Evolutionary conservation across 129 eudicot genomes (phyloP), one percentile per base, ranked within the genome.

Genomic region (Lactuca sativa): DNA sequence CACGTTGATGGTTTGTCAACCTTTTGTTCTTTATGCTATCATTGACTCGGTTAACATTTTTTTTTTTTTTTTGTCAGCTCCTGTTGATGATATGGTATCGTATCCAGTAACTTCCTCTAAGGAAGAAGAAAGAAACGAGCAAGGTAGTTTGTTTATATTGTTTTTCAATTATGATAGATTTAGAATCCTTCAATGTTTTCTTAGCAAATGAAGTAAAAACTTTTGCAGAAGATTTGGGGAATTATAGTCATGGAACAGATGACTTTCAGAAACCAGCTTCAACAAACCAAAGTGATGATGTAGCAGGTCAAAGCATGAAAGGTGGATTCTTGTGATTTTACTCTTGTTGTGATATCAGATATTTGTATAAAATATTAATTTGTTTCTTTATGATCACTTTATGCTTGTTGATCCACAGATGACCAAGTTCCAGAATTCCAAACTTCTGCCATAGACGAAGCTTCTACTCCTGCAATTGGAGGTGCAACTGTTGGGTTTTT

Each of bases 141-240:
- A 66, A 79, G 83, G 83, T 79, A 72, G 53, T 74, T 59, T 58
- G 13, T 51, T 25, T 38, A 12, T 4, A 33, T 32, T n/a, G 7
- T 4, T 55, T 38, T 41, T 60, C 49, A 56, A 44, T 31, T 57
- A 41, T 61, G 56, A 32, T 63, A 59, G 44, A 52, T 65, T 51
- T 61, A 10, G 7, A 40, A 67, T n/a, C 17, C n/a, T 61, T 65
- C 6, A 31, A 40, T 17, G 18, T 66, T 37, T 52, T 54, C 57
- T 51, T 44, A 74, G 47, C 69, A 58, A 76, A 14, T 31, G 67
- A 66, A 49, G 14, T 47, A 33, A 8, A 17, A 30, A 9, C 37
- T 53, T 41, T 38, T 18, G 11, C 55, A 32, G 70, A 38, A 41
- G 53, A 69, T 43, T 69, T 32, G 79, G 71, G 59, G 71, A 53